Base-by-base conservation (phyloP, 257 asterid genomes). In the Plantago elongata region DNA sequence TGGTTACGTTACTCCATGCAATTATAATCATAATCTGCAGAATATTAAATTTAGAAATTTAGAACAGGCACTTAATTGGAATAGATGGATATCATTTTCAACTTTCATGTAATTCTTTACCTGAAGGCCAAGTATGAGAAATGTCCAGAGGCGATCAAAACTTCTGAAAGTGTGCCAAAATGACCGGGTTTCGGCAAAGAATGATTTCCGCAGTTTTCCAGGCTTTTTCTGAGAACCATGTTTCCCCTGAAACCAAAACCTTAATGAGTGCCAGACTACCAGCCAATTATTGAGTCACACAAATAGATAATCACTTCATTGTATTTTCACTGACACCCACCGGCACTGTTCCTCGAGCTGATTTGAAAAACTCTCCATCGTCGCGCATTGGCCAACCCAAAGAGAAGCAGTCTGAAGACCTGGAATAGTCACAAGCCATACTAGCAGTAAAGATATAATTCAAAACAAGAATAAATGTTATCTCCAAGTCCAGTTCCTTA, bases 351-450 rank as follows among this genome's bases (percentile, higher is more conserved):
- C 71, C 80, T 61, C 79, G 83, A 48, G 82, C 74, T 56, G 95
- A 80, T 73, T 87, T 89, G 77, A 93, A 93, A 82, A 93, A 89
- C 48, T 93, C 91, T 57, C 87, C 94, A 77, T 87, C 96, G 78
- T 85, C 99, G 56, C 94, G 83, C 96, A 93, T 93, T 34, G 99
- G 99, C 99, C 99, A 93, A 60, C 99, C 99, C 85, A 89, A 74
- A 29, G 73, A 72, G 84, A 93, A 93, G 91, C 97, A 93, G 65
- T 87, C 94, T 0, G 89, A 52, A 29, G 95, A 81, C 99, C 99
- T 93, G 71, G 51, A 75, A 65, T 44, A 58, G 63, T 72, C 52
- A 52, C 60, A 70, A 61, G 57, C 72, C 59, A 64, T 54, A 54
- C 55, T 54, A 45, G 42, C 59, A 64, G 62, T 45, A 54, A 71